Evolutionary conservation across 306 rosid species (phyloP).

Genomic region (Citrullus colocynthis): DNA sequence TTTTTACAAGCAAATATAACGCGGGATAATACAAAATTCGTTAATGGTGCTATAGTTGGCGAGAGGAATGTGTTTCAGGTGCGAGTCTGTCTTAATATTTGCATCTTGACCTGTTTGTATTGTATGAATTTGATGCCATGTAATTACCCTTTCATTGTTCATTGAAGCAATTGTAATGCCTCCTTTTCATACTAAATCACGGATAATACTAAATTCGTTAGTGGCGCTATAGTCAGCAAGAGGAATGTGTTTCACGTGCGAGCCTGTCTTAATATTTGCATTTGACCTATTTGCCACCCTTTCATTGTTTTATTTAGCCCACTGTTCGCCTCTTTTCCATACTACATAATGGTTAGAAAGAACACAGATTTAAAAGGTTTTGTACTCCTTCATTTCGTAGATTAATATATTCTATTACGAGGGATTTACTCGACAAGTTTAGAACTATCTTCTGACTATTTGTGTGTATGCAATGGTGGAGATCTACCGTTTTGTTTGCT

Average conservation of each 20-base stretch:
- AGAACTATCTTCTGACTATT: not conserved
- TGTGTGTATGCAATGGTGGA: not conserved
- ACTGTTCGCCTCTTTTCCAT: not conserved
- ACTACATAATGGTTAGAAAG: not conserved
- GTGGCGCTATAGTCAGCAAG: conserved; percentile 68
- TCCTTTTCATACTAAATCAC: not conserved
- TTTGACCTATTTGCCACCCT: not conserved
- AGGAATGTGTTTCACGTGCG: conserved; percentile 84
- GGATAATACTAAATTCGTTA: conserved; percentile 82
- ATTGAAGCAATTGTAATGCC: not conserved
- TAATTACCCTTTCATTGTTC: not conserved
- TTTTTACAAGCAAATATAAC: conserved; percentile 90
- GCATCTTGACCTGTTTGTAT: not conserved
- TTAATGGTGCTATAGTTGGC: conserved; percentile 83
- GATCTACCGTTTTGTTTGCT: not conserved
- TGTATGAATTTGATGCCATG: not conserved
- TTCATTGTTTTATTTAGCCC: not conserved
- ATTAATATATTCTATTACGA: not conserved
- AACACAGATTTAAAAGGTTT: not conserved
- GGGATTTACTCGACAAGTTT: not conserved
- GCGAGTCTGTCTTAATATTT: not conserved
- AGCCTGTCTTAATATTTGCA: not conserved
- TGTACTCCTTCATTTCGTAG: not conserved
- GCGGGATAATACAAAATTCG: conserved; percentile 82
- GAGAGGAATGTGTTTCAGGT: conserved; percentile 89